Conservation (phyloP, 2,329 filamentous ascomycete genomes). For the Arthrobotrys megalospora region DNA sequence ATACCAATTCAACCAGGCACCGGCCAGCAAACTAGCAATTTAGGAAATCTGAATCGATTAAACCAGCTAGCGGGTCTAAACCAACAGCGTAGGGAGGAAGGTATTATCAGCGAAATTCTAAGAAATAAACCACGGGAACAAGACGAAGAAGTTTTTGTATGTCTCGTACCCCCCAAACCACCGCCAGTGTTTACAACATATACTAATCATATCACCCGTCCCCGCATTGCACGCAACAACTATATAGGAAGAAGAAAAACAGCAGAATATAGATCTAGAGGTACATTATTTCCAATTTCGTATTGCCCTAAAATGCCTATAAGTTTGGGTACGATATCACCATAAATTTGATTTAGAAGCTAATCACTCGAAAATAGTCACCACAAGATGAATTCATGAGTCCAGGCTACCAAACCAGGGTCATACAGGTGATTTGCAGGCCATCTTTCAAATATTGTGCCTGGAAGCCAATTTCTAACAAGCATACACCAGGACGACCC, state of each 20-base stretch:
- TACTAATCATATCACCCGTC: background rate
- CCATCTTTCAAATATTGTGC: background rate
- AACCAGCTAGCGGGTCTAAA: background rate
- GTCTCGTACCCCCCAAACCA: background rate
- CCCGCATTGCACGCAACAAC: background rate
- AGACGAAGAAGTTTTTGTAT: background rate
- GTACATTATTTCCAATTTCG: background rate
- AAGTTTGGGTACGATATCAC: too few relatives aligned
- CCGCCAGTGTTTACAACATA: background rate
- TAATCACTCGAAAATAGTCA: background rate
- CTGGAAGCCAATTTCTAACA: background rate
- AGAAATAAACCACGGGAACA: background rate
- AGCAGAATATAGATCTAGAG: conserved; percentile 4
- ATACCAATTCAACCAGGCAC: background rate
- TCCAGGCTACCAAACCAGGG: background rate
- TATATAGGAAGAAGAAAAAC: conserved; percentile 8
- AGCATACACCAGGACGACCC: background rate
- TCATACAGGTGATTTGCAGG: background rate
- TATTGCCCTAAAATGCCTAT: background rate
- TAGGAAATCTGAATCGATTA: background rate
- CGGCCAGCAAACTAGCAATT: background rate
- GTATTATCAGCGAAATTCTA: background rate
- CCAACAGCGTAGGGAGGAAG: background rate
- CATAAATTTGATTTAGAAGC: background rate
- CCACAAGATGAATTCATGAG: background rate